Evolutionary conservation across 441 rosid genomes (phyloP), one percentile per base, ranked within the genome.

Genomic region (Kokia cookei): DNA sequence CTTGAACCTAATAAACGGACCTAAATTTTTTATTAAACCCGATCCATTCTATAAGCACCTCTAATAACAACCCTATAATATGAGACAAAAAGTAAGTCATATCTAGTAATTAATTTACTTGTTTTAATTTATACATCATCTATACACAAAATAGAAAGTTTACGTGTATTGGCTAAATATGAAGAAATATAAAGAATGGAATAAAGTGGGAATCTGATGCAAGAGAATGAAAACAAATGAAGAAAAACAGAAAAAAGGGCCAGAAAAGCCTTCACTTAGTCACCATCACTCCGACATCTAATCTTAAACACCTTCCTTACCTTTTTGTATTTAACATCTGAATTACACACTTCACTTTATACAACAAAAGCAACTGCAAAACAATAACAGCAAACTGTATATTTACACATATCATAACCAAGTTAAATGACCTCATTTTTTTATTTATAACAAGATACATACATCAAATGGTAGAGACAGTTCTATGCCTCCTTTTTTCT

Each of bases 351-450:
- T n/a, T 37, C 59, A 12, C 3, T 29, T 32, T 59, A 42, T 48
- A 42, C 7, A 26, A 12, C 53, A 47, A 57, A 8, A 32, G 15
- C 17, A 22, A 19, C 32, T 42, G 51, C 55, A 14, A 27, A 65
- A 37, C 51, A 63, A 78, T 65, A 55, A 62, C 73, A 58, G 74
- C 9, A 64, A 76, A 73, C 84, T 78, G 82, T 81, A 72, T 84
- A 85, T 85, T 85, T 88, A 89, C 96, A 88, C 77, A 80, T 78
- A 32, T 71, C 69, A 72, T 65, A 79, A 82, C 76, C 76, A 79
- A 75, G 75, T 76, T 73, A 68, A 82, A 80, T 73, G 76, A 76
- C 75, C 81, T 6, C 2, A 7, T 17, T 78, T 77, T 85, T 73
- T 26, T 26, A 82, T 55, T 92, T 85, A 82, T 85, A 82, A 71